Base-by-base conservation (phyloP, 2,329 filamentous ascomycete genomes). In the Drechslerella stenobrocha region DNA sequence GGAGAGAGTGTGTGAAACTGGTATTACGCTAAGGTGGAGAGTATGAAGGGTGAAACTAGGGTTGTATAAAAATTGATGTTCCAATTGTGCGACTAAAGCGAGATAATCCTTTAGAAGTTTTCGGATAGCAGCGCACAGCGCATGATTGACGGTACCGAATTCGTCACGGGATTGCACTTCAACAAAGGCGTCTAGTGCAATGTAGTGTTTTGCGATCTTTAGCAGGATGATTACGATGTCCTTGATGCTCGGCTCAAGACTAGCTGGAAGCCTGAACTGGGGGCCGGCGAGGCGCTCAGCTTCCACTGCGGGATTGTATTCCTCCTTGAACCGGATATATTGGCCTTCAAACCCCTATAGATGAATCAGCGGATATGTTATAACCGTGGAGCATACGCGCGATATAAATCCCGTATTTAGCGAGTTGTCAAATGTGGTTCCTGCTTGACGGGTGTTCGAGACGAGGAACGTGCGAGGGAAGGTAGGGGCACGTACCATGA, bases 101-200 rank as follows among this genome's bases (percentile, higher is more conserved):
- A 97, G 80, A 75, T 97, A 98, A 76, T 98, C 93, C 64, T 96
- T 93, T 24, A 98, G 79, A 44, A 95, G 81, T 75, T 89, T 95
- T 67, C 93, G 85, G 73, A 98, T 90, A 5, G 92, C 88, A n/a
- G 93, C 92, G 76, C 93, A 97, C 28, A 98, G 80, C 0, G 93
- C 91, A 77, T 98, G 93, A 75, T 95, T 97, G 69, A 98, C 92
- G 18, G 89, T 87, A 6, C 93, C 93, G 76, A 92, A 96, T 75
- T 96, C 89, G 52, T 93, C 89, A 40, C 90, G 82, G 75, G 91
- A 96, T 75, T 96, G 90, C 1, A 96, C 88, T 74, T 98, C 92
- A 50, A 97, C 86, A 76, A 96, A 97, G 2, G 89, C 86, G 74
- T 96, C 90, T 34, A 97, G 81, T 0, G 93, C 91, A 45, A 86